A percentile compares a stretch with the other conserved stretches of the same genome.
phyloP scores from a whole-genome alignment of 208 protist genomes.

The Naegleria fowleri region DNA sequence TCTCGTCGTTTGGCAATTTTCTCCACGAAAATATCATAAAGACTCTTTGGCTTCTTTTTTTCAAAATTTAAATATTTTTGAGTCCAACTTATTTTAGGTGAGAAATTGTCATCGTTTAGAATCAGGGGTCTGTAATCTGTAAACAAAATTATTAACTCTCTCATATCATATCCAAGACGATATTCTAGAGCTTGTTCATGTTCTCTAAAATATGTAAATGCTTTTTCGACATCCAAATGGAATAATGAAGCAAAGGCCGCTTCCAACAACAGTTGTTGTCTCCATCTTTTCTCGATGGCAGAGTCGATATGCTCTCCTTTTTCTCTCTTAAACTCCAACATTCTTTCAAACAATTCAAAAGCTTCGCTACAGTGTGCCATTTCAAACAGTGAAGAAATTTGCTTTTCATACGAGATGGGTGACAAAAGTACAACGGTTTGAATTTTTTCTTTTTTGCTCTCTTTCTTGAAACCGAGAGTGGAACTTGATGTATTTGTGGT shows the following conservation, averaged over 20 bases:
- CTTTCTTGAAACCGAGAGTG: background rate
- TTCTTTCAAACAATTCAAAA: background rate
- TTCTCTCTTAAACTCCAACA: background rate
- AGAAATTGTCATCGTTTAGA: background rate
- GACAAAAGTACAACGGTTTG: background rate
- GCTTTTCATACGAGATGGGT: background rate
- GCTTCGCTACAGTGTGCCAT: background rate
- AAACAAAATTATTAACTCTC: background rate
- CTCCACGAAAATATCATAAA: background rate
- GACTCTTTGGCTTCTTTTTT: background rate
- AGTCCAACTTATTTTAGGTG: background rate
- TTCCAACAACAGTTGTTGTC: background rate
- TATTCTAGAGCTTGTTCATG: background rate
- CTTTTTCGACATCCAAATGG: background rate
- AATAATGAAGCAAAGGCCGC: background rate
- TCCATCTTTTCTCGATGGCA: background rate
- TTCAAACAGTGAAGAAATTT: background rate
- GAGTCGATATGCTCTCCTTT: background rate
- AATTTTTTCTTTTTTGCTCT: background rate
- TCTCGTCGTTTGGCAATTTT: background rate
- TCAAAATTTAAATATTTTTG: background rate
- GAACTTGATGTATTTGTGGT: background rate
- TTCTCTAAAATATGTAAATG: constrained; percentile 7
- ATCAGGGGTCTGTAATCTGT: background rate
- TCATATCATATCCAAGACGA: background rate